A percentile compares a stretch with the other conserved stretches of the same genome.
Conservation (phyloP, 2,329 filamentous ascomycete species). For the Exophiala phaeomuriformis region DNA sequence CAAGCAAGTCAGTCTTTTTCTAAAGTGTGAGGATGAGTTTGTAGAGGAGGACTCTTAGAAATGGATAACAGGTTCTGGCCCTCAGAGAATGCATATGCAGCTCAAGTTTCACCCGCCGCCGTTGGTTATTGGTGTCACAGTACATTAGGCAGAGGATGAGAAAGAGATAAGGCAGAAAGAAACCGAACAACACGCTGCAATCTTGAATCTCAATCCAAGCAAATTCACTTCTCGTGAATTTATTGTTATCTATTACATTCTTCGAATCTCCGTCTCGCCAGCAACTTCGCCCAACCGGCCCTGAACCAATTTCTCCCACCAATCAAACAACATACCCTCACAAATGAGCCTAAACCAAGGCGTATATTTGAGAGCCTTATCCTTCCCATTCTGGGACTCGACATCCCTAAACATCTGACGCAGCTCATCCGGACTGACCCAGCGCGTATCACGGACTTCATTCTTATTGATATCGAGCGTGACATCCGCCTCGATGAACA, state of each 20-base stretch:
- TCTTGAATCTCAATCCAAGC: no score
- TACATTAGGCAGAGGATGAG: no score
- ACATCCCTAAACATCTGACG: conserved; percentile 79
- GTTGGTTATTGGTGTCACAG: no score
- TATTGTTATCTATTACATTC: conserved; percentile 52
- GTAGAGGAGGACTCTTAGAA: no score
- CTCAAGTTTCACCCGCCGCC: no score
- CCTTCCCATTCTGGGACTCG: conserved; percentile 60
- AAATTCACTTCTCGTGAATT: no score
- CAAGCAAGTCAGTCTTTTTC: no score
- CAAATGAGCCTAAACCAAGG: conserved; percentile 99
- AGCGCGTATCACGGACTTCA: conserved; percentile 78
- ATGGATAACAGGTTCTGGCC: no score
- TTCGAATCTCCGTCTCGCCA: conserved; percentile 77
- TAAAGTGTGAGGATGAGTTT: no score
- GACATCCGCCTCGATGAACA: conserved; percentile 94
- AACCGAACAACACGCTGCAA: no score
- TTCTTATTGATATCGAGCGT: conserved; percentile 78
- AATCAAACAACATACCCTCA: conserved; percentile 93
- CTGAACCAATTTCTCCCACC: conserved; percentile 81
- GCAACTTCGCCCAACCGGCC: conserved; percentile 71
- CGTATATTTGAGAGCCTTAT: conserved; percentile 76
- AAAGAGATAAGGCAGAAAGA: no score
- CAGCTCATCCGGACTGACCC: conserved; percentile 73
- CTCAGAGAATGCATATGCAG: no score